Base-by-base conservation (phyloP, 352 stramenopile species). In the Phytopythium boreale region DNA sequence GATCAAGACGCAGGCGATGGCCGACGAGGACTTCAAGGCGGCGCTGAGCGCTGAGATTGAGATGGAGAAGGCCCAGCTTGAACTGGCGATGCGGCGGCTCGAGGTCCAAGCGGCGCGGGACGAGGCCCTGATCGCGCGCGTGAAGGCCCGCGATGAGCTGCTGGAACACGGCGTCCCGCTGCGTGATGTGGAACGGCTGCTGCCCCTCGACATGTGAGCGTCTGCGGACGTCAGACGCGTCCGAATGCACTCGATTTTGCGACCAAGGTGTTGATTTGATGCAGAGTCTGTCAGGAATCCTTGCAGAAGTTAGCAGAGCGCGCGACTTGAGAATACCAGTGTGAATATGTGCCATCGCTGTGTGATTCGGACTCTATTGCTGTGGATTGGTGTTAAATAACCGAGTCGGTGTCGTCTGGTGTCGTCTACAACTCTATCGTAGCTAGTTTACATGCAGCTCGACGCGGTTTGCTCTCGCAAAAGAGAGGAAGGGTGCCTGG, bases 41-140 rank as follows among this genome's bases (percentile, higher is more conserved):
- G n/a, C 44, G 51, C 43, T 78, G 49, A 41, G 37, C 53, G 50
- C 72, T 6, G 59, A 70, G 47, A 76, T 76, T n/a, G 65, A 74
- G 51, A 29, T 70, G 51, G 71, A 79, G 44, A 74, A 69, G 49
- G 71, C 71, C 56, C 65, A 65, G 4, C 49, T 79, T 19, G 72
- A 79, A 37, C 66, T 76, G 19, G 64, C 72, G 27, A 26, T 76
- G 31, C 66, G 72, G 4, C 52, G 64, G n/a, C 46, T 76, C 27
- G 62, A 76, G 53, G 36, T 76, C 59, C 71, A 77, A 46, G 71
- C 71, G 53, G 71, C 68, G 14, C 71, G 68, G 15, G 69, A 79
- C 47, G 63, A 71, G 55, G 69, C 71, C 1, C 58, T 79, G 31
- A 63, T 79, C 14, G 59, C 52, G 57, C 72, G 62, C 19, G 72